Base-by-base conservation (phyloP, 2,329 filamentous ascomycete species). In the Macrophomina tecta region DNA sequence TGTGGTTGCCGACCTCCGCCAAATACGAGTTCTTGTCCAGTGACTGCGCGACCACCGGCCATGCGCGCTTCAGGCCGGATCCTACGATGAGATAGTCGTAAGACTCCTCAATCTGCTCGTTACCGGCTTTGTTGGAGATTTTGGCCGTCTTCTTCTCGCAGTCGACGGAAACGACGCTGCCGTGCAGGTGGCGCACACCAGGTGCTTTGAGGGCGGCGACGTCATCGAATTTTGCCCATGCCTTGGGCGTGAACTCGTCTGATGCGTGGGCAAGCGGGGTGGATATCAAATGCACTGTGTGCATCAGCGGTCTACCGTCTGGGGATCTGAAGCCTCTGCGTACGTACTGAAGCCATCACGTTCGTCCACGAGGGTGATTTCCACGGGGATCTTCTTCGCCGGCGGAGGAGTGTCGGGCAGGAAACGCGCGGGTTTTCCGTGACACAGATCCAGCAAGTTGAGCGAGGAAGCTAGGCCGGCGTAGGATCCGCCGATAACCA, bases 41-140 rank as follows among this genome's bases (percentile, higher is more conserved):
- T 0, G 88, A 86, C 75, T 90, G 88, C 0, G 92, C 91, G 1
- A 93, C 90, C 0, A 90, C 88, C 1, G 92, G 91, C 83, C 88
- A 94, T 3, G 82, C 86, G 60, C 92, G 83, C 65, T 88, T 85
- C 49, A 94, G 80, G 1, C 92, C 92, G 0, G 91, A 88, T 1
- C 89, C 87, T 3, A 89, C 87, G 64, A 94, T 80, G n/a, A 94
- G 84, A 75, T 89, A 94, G 79, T 94, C 92, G 73, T 94, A 94
- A 12, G 23, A 5, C 14, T 46, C 40, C 18, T 75, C 69, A 28
- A 77, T 72, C 5, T 28, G 46, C 45, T 28, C 40, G 9, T 52
- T 16, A 9, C 45, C 28, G 9, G 23, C 71, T 6, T 38, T 28
- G 14, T 34, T 23, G 42, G 56, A 14, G 28, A 60, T 32, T 23